Evolutionary conservation across 169 alveolate genomes (phyloP), one percentile per base, ranked within the genome.

Genomic region (Cryptosporidium viatorum): DNA sequence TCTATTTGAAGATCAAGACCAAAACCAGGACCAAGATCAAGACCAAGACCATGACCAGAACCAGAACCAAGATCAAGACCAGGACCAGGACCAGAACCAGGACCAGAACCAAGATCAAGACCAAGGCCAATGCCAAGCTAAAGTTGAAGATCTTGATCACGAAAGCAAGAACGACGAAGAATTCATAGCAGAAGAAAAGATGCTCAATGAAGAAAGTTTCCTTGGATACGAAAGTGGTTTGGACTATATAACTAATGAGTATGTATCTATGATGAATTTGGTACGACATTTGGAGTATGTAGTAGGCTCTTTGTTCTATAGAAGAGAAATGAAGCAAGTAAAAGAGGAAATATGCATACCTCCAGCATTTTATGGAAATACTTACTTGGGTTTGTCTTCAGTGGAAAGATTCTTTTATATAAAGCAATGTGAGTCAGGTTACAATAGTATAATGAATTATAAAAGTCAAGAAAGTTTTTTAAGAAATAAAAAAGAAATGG

Each of bases 401-500:
- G 89, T 91, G 1, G 94, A 91, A 85, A 80, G 91, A 23, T 86
- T 80, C 85, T 91, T 91, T 69, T 91, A 91, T 68, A 84, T 86
- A 69, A 86, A 86, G 51, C 94, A 91, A 87, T 80, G 75, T 48
- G 89, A 80, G 41, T 7, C n/a, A 33, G 85, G 55, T 2, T 52
- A 18, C 4, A 71, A 51, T 6, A 12, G 21, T 21, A 33, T 71
- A 18, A 16, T 26, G 0, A 69, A 16, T 69, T 23, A 65, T 33
- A n/a, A n/a, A n/a, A 65, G 33, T 37, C n/a, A 9, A 2, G 50
- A 65, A 2, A 26, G 7, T 10, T 55, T 55, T 55, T 23, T 26
- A 10, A 84, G 55, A n/a, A 67, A 84, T 62, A 68, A 75, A 35
- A 70, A 60, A 6, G 93, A 86, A 33, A 69, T 92, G 84, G 92